These are phyloP conservation scores for Trichothecium roseum DNA, from an alignment of 2,329 filamentous ascomycete genomes.

Conservation along the genomic window DNA sequence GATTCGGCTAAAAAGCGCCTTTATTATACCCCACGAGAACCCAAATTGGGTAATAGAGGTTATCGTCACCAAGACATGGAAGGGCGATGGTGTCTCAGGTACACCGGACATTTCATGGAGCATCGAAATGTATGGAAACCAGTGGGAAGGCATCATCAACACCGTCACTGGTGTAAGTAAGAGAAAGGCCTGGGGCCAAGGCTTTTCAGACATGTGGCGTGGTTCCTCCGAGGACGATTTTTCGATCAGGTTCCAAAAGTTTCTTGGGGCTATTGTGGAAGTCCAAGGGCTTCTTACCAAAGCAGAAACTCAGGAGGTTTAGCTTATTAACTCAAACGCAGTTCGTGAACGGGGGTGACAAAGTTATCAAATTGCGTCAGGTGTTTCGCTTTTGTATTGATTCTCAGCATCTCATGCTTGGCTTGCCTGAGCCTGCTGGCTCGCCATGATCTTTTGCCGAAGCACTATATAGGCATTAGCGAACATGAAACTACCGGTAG, in stretches of 20 bases:
- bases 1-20: slow-evolving; percentile 16
- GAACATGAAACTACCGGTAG: neutral
- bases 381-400: slow-evolving; percentile 1
- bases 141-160: slow-evolving; percentile 27
- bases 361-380: too few relatives aligned
- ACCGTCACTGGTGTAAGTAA: slow-evolving; percentile 11
- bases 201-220: slow-evolving; percentile 20
- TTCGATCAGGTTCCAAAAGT: slow-evolving; percentile 16
- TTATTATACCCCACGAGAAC: slow-evolving; percentile 16
- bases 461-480: slow-evolving; percentile 19
- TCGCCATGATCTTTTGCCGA: slow-evolving; percentile 32
- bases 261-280: slow-evolving; percentile 19
- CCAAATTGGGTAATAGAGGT: slow-evolving; percentile 22
- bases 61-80: slow-evolving; percentile 17
- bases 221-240: slow-evolving; percentile 14
- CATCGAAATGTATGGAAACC: slow-evolving; percentile 19
- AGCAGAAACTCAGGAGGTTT: too few relatives aligned
- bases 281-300: slow-evolving; percentile 12
- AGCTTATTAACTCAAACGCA: too few relatives aligned
- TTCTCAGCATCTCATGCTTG: slow-evolving; percentile 9
- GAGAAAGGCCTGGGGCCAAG: slow-evolving; percentile 19
- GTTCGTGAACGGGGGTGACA: too few relatives aligned
- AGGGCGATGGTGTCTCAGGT: slow-evolving; percentile 7
- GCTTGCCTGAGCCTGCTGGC: slow-evolving; percentile 13
- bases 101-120: slow-evolving; percentile 16